Evolutionary conservation across 2,329 filamentous ascomycete genomes (phyloP).

Genomic region (Dendryphion nanum): DNA sequence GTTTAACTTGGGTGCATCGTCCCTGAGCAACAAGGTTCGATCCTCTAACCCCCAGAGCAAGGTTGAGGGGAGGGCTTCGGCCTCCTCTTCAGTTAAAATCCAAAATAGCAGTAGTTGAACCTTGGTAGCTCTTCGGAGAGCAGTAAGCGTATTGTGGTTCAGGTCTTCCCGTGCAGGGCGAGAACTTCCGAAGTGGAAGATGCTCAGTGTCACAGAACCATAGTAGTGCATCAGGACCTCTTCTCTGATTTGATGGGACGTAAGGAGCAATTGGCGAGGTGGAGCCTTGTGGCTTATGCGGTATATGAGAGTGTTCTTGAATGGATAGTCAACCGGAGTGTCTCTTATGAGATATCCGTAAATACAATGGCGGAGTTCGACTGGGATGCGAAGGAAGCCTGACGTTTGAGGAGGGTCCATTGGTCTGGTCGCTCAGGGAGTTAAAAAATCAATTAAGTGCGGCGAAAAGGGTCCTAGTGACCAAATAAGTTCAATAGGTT

Average conservation of each 20-base stretch:
- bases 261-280: background rate
- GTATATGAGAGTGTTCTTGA: background rate
- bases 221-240: background rate
- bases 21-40: too few species aligned
- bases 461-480: too few species aligned
- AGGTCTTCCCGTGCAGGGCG: background rate
- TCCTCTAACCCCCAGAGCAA: too few species aligned
- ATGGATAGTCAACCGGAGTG: background rate
- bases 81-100: background rate
- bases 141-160: background rate
- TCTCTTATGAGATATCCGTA: slow-evolving; percentile 1
- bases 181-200: background rate
- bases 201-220: background rate
- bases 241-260: background rate
- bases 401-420: background rate
- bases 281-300: background rate
- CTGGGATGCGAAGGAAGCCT: slow-evolving; percentile 3
- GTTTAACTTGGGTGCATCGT: too few species aligned
- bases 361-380: slow-evolving; percentile 4
- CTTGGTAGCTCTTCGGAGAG: background rate
- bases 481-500: too few species aligned
- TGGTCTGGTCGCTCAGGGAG: background rate
- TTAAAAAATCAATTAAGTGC: too few species aligned
- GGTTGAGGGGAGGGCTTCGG: too few species aligned
- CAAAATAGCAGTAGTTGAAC: background rate